phyloP scores from a whole-genome alignment of 106 monocot genomes.

The Dendrobium nobile region DNA sequence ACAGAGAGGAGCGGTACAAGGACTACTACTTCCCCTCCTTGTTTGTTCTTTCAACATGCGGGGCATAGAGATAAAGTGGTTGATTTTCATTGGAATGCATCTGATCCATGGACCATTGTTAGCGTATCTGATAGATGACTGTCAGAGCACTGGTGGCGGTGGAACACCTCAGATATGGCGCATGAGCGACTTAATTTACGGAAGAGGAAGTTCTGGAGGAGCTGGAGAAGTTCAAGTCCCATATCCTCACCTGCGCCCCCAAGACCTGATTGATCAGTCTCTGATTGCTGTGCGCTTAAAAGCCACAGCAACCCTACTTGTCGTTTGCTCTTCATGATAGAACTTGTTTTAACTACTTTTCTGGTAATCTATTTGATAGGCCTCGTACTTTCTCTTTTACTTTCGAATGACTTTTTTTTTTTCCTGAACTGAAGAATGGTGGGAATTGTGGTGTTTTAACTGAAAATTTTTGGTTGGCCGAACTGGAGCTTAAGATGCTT shows the following conservation, averaged over 20 bases:
- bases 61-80: constrained; percentile 95
- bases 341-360: no score
- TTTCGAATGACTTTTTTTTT: not conserved
- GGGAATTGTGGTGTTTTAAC: not conserved
- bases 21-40: no score
- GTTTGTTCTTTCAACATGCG: no score
- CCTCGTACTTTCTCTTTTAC: not conserved
- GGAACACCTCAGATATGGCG: constrained; percentile 99
- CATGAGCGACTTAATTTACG: constrained; percentile 82
- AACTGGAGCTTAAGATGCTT: not conserved
- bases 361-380: no score
- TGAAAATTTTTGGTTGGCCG: not conserved
- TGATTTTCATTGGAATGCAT: constrained; percentile 78
- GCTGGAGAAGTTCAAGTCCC: constrained; percentile 70
- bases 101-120: constrained; percentile 77
- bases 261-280: constrained; percentile 14
- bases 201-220: constrained; percentile 78
- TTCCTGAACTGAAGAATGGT: not conserved
- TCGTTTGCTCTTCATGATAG: no score
- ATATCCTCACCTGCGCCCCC: constrained; percentile 47
- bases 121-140: constrained; percentile 94
- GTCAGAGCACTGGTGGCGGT: constrained; percentile 82
- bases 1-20: no score
- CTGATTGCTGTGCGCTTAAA: no score
- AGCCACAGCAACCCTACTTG: no score